phyloP scores from a whole-genome alignment of 768 basidiomycete genomes.

The Punctularia strigosozonata region DNA sequence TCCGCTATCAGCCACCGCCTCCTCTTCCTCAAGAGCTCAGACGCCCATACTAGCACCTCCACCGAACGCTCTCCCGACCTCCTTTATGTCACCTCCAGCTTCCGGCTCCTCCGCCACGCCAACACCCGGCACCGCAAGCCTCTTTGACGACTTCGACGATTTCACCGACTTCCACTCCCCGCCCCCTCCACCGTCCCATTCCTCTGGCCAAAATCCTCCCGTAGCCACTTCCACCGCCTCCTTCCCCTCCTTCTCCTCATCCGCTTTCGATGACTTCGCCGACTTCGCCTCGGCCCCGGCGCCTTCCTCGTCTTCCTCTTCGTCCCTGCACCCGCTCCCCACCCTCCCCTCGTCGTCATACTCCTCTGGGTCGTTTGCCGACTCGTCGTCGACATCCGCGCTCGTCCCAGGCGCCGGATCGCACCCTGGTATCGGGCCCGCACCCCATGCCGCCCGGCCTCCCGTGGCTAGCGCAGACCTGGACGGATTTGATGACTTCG shows the following conservation, averaged over 20 bases:
- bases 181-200: slow-evolving; percentile 3
- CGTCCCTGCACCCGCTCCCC: slow-evolving; percentile 12
- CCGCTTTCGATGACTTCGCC: slow-evolving; percentile 20
- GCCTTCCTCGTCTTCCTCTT: slow-evolving; percentile 13
- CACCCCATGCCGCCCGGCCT: no score
- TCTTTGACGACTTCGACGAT: slow-evolving; percentile 14
- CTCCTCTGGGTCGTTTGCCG: slow-evolving; percentile 9
- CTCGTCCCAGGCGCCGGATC: no score
- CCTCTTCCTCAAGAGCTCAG: not conserved
- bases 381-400: slow-evolving; percentile 12
- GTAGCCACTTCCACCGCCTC: slow-evolving; percentile 3
- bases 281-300: slow-evolving; percentile 16
- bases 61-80: not conserved
- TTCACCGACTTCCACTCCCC: slow-evolving; percentile 18
- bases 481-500: slow-evolving; percentile 31
- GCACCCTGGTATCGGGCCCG: no score
- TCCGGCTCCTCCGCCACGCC: not conserved
- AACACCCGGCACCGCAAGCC: slow-evolving; percentile 4
- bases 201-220: slow-evolving; percentile 1
- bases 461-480: slow-evolving; percentile 12
- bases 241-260: slow-evolving; percentile 2
- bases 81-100: not conserved
- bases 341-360: slow-evolving; percentile 8
- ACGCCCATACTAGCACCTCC: slow-evolving; percentile 4
- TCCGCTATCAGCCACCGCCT: slow-evolving; percentile 1